Conservation (phyloP, 805 yeast genomes). For the Saccharomyces paradoxus region DNA sequence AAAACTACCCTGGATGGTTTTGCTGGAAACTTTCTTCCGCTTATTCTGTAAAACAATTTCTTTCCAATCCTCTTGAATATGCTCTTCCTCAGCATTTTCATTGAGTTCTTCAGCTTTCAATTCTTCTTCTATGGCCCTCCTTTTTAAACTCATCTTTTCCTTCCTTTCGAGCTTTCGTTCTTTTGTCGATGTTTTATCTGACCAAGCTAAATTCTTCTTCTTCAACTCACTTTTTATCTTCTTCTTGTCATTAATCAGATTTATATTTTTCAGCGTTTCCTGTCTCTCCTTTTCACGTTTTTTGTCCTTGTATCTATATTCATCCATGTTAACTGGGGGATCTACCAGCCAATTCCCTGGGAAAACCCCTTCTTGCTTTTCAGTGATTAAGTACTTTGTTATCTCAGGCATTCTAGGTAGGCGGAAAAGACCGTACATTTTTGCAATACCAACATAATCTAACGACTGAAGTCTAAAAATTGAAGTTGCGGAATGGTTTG, state of each 20-base stretch:
- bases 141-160: conserved; percentile 47
- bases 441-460: conserved; percentile 66
- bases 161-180: conserved; percentile 56
- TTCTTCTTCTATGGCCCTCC: conserved; percentile 53
- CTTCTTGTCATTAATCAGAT: conserved; percentile 30
- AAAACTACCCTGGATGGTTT: conserved; percentile 48
- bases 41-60: conserved; percentile 62
- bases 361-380: conserved; percentile 15
- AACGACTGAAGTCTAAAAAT: conserved; percentile 69
- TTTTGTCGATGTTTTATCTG: conserved; percentile 54
- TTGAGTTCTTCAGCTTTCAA: conserved; percentile 38
- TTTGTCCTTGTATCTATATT: conserved; percentile 54
- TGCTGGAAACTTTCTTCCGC: conserved; percentile 39
- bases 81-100: conserved; percentile 35
- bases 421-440: conserved; percentile 69
- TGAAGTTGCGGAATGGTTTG: conserved; percentile 81
- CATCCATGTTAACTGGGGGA: conserved; percentile 56
- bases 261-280: conserved; percentile 44
- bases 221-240: conserved; percentile 38
- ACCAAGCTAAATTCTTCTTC: conserved; percentile 68
- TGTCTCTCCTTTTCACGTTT: conserved; percentile 56
- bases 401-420: conserved; percentile 94
- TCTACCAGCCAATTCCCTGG: conserved; percentile 65
- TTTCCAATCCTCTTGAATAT: conserved; percentile 75
- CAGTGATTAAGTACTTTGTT: conserved; percentile 46